Percentiles rank a stretch among this genome's conserved stretches.
Conservation (phyloP, 1,284 basidiomycete species). For the Austropuccinia psidii region DNA sequence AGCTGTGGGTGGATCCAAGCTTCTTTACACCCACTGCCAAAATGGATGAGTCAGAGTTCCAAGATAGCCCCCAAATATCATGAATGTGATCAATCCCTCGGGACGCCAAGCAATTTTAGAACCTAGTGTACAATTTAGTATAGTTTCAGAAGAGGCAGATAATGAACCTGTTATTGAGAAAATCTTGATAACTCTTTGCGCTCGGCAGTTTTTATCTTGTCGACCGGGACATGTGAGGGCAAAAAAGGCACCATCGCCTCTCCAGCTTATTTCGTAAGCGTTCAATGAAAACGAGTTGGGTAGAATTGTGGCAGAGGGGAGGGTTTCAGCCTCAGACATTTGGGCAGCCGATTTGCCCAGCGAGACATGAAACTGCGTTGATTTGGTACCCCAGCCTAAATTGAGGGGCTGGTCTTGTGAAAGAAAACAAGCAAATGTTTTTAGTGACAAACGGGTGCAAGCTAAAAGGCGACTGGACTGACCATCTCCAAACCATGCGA, state of each 20-base stretch:
- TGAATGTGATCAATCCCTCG: constrained; percentile 68
- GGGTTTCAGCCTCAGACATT: constrained; percentile 39
- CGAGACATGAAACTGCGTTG: constrained; percentile 96
- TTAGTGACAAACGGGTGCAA: too few relatives aligned
- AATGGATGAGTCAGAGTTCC: constrained; percentile 83
- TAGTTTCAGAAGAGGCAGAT: constrained; percentile 74
- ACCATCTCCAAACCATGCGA: constrained; percentile 45
- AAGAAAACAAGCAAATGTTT: neutral
- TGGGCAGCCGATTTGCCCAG: constrained; percentile 76
- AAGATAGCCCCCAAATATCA: constrained; percentile 65
- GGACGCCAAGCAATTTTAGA: constrained; percentile 78
- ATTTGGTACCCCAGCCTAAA: constrained; percentile 80
- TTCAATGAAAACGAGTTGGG: too few relatives aligned
- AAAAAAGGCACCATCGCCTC: constrained; percentile 19
- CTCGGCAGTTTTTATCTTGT: too few relatives aligned
- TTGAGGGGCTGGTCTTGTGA: constrained; percentile 29
- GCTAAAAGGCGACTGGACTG: constrained; percentile 12
- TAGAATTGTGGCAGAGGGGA: too few relatives aligned
- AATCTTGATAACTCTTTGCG: too few relatives aligned
- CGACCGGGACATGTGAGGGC: constrained; percentile 14
- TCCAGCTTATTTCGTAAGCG: constrained; percentile 10
- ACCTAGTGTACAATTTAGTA: constrained; percentile 63
- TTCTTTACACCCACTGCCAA: constrained; percentile 75
- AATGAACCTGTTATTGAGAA: constrained; percentile 70
- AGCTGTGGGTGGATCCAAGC: constrained; percentile 58